Conservation (phyloP, 2,329 filamentous ascomycete genomes). For the Talaromyces sp. region DNA sequence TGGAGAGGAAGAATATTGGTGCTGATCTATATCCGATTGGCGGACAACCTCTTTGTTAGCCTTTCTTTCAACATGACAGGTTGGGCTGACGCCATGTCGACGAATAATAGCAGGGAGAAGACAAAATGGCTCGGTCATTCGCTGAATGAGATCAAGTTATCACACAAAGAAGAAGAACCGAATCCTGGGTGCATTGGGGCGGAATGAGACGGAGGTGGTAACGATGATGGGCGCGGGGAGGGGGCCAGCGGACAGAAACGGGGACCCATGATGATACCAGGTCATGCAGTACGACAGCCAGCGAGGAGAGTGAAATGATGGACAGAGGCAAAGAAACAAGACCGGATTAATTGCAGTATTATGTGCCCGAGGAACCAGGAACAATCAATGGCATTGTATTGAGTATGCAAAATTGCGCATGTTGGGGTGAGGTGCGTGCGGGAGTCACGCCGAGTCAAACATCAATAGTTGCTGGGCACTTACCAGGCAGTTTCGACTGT, state of each 20-base stretch:
- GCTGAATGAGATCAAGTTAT: slow-evolving; percentile 7
- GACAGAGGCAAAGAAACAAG: background rate
- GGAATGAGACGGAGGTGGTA: slow-evolving; percentile 15
- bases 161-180: slow-evolving; percentile 8
- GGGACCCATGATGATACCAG: slow-evolving; percentile 17
- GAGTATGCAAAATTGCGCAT: slow-evolving; percentile 11
- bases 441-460: slow-evolving; percentile 5
- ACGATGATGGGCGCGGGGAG: slow-evolving; percentile 13
- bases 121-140: background rate
- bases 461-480: slow-evolving; percentile 18
- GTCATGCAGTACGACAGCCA: background rate
- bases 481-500: slow-evolving; percentile 24
- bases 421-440: slow-evolving; percentile 13
- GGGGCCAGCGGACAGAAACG: slow-evolving; percentile 15
- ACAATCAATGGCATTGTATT: background rate
- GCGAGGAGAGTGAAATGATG: slow-evolving; percentile 3
- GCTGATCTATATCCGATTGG: slow-evolving; percentile 6
- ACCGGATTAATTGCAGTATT: background rate
- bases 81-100: background rate
- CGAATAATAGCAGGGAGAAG: background rate
- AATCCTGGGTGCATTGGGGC: slow-evolving; percentile 10
- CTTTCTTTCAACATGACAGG: background rate
- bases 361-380: background rate
- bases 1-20: slow-evolving; percentile 1
- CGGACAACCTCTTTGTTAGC: slow-evolving; percentile 11